Evolutionary conservation across 169 alveolate species (phyloP).

Genomic region (Plasmodium relictum): DNA sequence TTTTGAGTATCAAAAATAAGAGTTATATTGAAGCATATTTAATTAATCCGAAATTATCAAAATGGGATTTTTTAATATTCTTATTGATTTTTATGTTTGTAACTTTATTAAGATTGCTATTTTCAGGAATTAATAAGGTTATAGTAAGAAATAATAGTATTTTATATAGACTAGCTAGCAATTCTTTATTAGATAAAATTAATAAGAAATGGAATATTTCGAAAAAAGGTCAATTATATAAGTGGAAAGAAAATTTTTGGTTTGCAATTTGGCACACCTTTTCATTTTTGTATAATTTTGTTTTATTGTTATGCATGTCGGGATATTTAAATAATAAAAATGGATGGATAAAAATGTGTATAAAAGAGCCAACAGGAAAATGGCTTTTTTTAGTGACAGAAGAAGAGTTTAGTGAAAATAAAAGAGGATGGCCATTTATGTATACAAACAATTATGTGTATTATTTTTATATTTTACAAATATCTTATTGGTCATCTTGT

Average conservation of each 20-base stretch:
- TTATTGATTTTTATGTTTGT: conserved; percentile 27
- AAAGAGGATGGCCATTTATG: conserved; percentile 79
- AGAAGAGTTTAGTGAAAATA: conserved; percentile 73
- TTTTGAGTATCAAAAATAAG: conserved; percentile 4
- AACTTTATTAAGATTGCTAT: conserved; percentile 21
- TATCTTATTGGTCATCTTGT: conserved; percentile 71
- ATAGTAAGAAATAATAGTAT: conserved; percentile 32
- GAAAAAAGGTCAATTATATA: conserved; percentile 45
- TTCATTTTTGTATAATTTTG: conserved; percentile 46
- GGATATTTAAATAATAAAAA: conserved; percentile 47
- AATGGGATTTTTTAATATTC: conserved; percentile 15
- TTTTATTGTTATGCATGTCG: conserved; percentile 51
- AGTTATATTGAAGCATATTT: conserved; percentile 1
- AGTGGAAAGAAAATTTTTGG: conserved; percentile 78
- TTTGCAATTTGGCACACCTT: conserved; percentile 72
- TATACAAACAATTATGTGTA: conserved; percentile 43
- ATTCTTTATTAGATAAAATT: conserved; percentile 33
- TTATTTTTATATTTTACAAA: conserved; percentile 53
- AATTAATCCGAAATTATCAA: conserved; percentile 35
- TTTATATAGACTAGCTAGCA: conserved; percentile 13
- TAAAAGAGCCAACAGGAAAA: conserved; percentile 69
- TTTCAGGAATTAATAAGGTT: conserved; percentile 30
- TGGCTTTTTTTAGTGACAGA: conserved; percentile 76
- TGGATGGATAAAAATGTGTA: conserved; percentile 73
- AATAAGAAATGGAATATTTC: conserved; percentile 56